Conservation (phyloP, 768 basidiomycete species). For the Boletus edulis region DNA sequence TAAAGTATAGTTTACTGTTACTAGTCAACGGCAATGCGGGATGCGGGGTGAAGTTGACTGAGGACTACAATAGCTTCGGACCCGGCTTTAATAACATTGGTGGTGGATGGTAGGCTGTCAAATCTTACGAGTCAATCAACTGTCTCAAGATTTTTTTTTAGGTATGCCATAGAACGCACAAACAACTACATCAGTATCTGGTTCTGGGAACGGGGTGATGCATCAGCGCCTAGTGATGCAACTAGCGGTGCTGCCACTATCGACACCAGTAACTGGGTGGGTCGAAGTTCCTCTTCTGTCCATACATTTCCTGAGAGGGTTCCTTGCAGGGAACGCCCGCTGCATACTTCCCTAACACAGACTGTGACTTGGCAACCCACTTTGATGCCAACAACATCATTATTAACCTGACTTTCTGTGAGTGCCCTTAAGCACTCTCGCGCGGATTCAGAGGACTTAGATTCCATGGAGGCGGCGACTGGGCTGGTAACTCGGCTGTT, state of each 20-base stretch:
- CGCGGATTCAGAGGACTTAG: not conserved
- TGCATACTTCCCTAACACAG: constrained; percentile 37
- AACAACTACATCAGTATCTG: constrained; percentile 35
- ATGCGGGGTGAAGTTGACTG: constrained; percentile 33
- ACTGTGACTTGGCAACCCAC: constrained; percentile 39
- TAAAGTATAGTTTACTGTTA: not conserved
- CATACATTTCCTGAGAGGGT: too few species aligned
- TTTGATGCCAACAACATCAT: constrained; percentile 34
- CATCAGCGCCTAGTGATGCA: constrained; percentile 34
- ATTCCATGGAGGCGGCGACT: constrained; percentile 24
- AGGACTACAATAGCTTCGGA: constrained; percentile 27
- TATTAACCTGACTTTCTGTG: constrained; percentile 34
- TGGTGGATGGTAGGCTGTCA: constrained; percentile 39
- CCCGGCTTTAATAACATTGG: constrained; percentile 31
- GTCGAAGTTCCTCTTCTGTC: not conserved
- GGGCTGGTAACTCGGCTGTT: constrained; percentile 26
- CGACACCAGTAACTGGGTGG: constrained; percentile 26
- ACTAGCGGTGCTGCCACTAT: constrained; percentile 17
- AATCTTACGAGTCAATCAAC: not conserved
- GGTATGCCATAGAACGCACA: constrained; percentile 41
- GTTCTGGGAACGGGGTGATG: constrained; percentile 38
- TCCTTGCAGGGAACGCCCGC: constrained; percentile 30
- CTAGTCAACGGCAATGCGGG: constrained; percentile 34
- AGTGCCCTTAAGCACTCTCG: not conserved
- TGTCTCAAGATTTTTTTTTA: not conserved